Percentiles rank a stretch among this genome's conserved stretches.
Evolutionary conservation across 2,329 filamentous ascomycete species (phyloP).

Genomic region (Dothidotthia symphoricarpi): DNA sequence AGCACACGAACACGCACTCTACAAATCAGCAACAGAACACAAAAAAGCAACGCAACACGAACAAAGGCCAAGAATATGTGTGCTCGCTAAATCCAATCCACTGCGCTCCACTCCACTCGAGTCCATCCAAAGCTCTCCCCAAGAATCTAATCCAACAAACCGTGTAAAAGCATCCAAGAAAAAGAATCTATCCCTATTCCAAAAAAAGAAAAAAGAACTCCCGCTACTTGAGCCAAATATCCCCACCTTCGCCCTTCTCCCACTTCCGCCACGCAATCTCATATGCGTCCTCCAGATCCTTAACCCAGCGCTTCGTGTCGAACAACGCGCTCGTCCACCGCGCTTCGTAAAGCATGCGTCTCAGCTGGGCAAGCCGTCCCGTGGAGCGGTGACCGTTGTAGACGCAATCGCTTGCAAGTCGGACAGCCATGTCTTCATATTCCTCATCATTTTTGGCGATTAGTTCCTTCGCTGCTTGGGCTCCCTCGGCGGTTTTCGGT

Average conservation of each 20-base stretch:
- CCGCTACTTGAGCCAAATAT: conserved; percentile 69
- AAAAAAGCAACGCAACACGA: too few species aligned
- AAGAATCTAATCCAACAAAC: too few species aligned
- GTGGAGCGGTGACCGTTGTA: conserved; percentile 34
- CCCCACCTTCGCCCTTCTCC: conserved; percentile 82
- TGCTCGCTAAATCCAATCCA: too few species aligned
- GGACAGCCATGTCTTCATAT: conserved; percentile 66
- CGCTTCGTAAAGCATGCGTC: conserved; percentile 76
- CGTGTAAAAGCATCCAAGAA: too few species aligned
- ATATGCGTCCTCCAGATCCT: conserved; percentile 84
- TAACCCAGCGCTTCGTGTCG: conserved; percentile 87
- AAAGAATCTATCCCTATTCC: too few species aligned
- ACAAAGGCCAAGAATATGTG: too few species aligned
- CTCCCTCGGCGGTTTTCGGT: conserved; percentile 68
- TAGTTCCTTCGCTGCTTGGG: conserved; percentile 67
- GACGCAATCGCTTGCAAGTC: conserved; percentile 32
- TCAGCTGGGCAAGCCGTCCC: conserved; percentile 74
- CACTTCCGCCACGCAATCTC: conserved; percentile 84
- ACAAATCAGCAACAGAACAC: too few species aligned
- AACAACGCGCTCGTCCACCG: conserved; percentile 88
- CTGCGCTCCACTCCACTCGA: too few species aligned
- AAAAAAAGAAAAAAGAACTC: too few species aligned
- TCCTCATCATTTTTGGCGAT: conserved; percentile 75
- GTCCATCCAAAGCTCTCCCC: too few species aligned
- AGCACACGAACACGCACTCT: too few species aligned